A percentile compares a stretch with the other conserved stretches of the same genome.
Evolutionary conservation across 129 eudicot genomes (phyloP).

Genomic region (Calendula officinalis): DNA sequence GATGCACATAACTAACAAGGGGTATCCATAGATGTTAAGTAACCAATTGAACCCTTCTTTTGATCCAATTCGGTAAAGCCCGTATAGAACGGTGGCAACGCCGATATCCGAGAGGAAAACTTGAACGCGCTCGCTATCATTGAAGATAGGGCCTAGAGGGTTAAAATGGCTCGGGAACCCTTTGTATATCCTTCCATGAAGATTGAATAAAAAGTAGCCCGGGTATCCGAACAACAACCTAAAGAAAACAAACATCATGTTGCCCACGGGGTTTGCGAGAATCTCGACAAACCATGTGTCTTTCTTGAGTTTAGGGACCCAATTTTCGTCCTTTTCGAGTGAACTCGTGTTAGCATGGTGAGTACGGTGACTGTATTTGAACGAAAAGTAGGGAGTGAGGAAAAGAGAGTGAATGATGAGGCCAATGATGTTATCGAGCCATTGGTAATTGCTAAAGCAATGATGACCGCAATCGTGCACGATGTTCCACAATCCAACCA

Average conservation of each 20-base stretch:
- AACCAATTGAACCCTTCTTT: slow-evolving; percentile 21
- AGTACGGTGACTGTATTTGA: slow-evolving; percentile 38
- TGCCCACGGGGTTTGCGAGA: slow-evolving; percentile 31
- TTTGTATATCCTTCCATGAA: slow-evolving; percentile 38
- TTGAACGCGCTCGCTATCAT: slow-evolving; percentile 26
- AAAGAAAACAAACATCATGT: slow-evolving; percentile 22
- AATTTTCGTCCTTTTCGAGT: slow-evolving; percentile 31
- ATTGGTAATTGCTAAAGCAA: slow-evolving; percentile 24
- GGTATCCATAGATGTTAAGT: slow-evolving; percentile 30
- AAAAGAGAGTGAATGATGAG: slow-evolving; percentile 24
- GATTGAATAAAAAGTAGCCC: slow-evolving; percentile 42
- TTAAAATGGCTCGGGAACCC: slow-evolving; percentile 28
- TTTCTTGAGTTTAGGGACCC: slow-evolving; percentile 24
- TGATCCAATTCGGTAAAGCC: slow-evolving; percentile 9
- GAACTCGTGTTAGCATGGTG: slow-evolving; percentile 46
- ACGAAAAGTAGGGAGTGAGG: slow-evolving; percentile 37
- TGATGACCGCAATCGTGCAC: slow-evolving; percentile 41
- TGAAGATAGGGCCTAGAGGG: slow-evolving; percentile 30
- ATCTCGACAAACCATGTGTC: slow-evolving; percentile 24
- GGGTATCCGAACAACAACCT: slow-evolving; percentile 43
- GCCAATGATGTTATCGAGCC: slow-evolving; percentile 31
- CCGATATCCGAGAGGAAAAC: slow-evolving; percentile 27
- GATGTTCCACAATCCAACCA: slow-evolving; percentile 35
- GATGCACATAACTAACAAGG: slow-evolving; percentile 21
- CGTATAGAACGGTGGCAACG: slow-evolving; percentile 14